These are phyloP conservation scores for Taiozyma sp. DNA, from an alignment of 1,139 yeast species.

Conservation along the genomic window DNA sequence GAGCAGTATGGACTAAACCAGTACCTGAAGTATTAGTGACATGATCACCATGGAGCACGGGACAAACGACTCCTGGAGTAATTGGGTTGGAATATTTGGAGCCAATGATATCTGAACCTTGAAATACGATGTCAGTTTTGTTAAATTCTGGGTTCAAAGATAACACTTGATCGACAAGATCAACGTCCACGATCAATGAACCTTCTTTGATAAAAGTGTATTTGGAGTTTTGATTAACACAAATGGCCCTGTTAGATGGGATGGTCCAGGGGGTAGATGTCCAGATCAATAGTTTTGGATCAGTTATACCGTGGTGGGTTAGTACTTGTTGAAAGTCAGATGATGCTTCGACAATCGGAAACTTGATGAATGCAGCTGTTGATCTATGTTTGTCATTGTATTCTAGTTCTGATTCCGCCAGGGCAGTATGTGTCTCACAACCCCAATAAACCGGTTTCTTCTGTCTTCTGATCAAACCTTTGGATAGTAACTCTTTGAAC, in stretches of 20 bases:
- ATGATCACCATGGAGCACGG: conserved; percentile 75
- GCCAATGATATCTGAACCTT: conserved; percentile 45
- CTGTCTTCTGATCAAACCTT: conserved; percentile 73
- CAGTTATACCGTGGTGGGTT: conserved; percentile 1
- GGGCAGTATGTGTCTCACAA: conserved; percentile 86
- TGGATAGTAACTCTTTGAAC: conserved; percentile 60
- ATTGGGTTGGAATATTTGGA: conserved; percentile 56
- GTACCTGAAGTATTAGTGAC: conserved; percentile 85
- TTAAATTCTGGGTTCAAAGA: conserved; percentile 20
- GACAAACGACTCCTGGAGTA: conserved; percentile 38
- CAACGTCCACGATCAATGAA: conserved; percentile 44
- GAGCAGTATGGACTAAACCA: conserved; percentile 95
- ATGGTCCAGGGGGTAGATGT: conserved; percentile 99
- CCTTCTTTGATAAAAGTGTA: conserved; percentile 50
- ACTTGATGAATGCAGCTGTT: conserved; percentile 66
- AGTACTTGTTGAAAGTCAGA: conserved; percentile 11
- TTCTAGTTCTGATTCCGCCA: conserved; percentile 95
- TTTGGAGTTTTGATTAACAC: conserved; percentile 53
- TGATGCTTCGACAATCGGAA: conserved; percentile 42
- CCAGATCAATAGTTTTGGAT: conserved; percentile 58
- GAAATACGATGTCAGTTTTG: conserved; percentile 22
- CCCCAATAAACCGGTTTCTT: conserved; percentile 98
- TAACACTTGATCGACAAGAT: conserved; percentile 34
- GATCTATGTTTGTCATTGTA: conserved; percentile 73
- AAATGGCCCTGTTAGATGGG: conserved; percentile 81